Conservation (phyloP, 805 yeast genomes). For the Jamesozyma jinghongensis region DNA sequence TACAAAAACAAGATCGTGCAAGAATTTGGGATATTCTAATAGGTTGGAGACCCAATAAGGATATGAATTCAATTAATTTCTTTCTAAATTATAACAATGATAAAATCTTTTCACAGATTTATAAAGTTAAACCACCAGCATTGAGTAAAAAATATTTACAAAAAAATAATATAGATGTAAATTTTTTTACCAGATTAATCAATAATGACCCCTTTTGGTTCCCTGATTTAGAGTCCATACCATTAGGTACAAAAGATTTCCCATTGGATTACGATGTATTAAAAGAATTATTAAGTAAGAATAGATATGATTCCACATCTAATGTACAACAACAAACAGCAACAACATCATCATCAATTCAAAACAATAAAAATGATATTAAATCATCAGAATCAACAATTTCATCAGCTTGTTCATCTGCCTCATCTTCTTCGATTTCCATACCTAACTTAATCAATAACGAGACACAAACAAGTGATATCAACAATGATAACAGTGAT, state of each 20-base stretch:
- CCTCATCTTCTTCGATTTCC: background rate
- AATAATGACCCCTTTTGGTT: constrained; percentile 31
- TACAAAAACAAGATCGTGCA: constrained; percentile 75
- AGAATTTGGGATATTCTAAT: constrained; percentile 81
- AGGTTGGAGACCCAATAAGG: constrained; percentile 56
- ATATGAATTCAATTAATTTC: constrained; percentile 23
- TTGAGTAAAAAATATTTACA: background rate
- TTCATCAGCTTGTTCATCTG: background rate
- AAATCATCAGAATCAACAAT: background rate
- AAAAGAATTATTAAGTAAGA: constrained; percentile 21
- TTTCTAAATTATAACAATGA: constrained; percentile 29
- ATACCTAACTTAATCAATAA: background rate
- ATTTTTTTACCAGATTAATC: constrained; percentile 4
- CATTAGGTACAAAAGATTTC: constrained; percentile 19
- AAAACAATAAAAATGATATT: background rate
- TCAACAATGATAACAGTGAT: background rate
- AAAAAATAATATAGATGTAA: constrained; percentile 14
- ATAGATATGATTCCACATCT: constrained; percentile 14
- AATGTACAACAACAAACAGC: background rate
- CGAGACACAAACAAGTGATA: background rate
- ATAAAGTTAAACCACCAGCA: constrained; percentile 6
- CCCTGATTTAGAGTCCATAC: constrained; percentile 27
- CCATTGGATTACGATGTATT: constrained; percentile 24
- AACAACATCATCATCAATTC: background rate
- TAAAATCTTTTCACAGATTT: constrained; percentile 23